Evolutionary conservation across 2,329 filamentous ascomycete species (phyloP), one percentile per base, ranked within the genome.

Genomic region (Colletotrichum destructivum): DNA sequence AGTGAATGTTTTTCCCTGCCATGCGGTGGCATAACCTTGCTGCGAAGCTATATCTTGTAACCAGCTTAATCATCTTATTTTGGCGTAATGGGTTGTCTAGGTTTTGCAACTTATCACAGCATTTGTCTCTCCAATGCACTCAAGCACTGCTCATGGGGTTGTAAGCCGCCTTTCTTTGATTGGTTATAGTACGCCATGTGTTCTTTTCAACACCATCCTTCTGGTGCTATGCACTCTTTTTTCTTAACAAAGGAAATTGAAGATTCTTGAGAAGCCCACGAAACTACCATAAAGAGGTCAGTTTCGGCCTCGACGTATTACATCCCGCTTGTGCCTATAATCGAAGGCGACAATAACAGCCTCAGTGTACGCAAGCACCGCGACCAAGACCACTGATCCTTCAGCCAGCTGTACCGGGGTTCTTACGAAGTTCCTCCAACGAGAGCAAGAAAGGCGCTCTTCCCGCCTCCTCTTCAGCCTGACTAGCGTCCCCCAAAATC

Each of bases 371-470:
- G 70, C 49, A 23, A 72, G 35, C 38, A 61, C 70, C 4, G 67
- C 86, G 13, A 81, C 76, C 21, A 87, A 76, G 7, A 73, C 69
- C 69, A 72, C 3, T 1, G 0, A 38, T 5, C 0, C 16, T 7
- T 71, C 3, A 71, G 71, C 49, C 57, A 31, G 8, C 2, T 15
- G 21, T 1, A 12, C 52, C n/a, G 7, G 3, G 21, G 51, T 16
- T 56, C 70, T 62, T 26, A 72, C 70, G 66, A 5, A 72, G 62
- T 12, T 72, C 55, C 7, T 57, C 44, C 70, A 66, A 71, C 5
- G 23, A 44, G 4, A 72, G 66, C 4, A 71, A 26, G 12, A 40
- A 3, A 15, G 11, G 31, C 6, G 13, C 2, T 12, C 13, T 40
- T 18, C 1, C 42, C 8, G 23, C 40, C 26, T 23, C 44, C 18